phyloP scores from a whole-genome alignment of 331 rosid genomes.

The Pyracantha coccinea region DNA sequence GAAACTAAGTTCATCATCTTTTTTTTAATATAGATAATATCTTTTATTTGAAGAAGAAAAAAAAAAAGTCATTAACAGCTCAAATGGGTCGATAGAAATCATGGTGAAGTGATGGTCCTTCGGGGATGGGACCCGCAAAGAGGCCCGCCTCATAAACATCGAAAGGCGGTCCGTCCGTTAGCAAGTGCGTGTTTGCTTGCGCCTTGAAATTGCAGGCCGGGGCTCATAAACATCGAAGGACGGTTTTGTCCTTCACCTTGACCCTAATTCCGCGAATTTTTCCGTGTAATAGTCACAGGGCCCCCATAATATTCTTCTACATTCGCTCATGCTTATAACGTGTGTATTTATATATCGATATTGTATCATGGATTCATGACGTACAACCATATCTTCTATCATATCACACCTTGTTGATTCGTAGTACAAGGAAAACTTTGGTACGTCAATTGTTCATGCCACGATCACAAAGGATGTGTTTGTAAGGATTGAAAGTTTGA shows the following conservation, averaged over 20 bases:
- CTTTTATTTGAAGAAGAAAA: fast-evolving
- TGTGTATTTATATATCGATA: too few species aligned
- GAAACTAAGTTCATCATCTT: fast-evolving
- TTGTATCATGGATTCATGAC: too few species aligned
- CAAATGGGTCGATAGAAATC: neutral
- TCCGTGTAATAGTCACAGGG: too few species aligned
- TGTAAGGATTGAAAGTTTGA: too few species aligned
- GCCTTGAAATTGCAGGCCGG: neutral
- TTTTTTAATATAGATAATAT: too few species aligned
- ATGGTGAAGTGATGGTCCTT: neutral
- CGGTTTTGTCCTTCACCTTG: neutral
- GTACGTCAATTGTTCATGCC: too few species aligned
- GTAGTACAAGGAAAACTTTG: too few species aligned
- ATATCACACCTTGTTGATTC: too few species aligned
- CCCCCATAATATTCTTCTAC: too few species aligned
- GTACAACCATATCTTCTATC: too few species aligned
- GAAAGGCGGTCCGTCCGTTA: neutral
- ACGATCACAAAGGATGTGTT: too few species aligned
- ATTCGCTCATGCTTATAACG: too few species aligned
- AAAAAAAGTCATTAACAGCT: neutral
- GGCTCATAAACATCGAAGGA: neutral
- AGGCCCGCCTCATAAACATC: neutral
- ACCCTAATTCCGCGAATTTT: neutral
- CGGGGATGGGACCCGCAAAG: neutral
- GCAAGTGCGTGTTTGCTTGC: neutral